A percentile compares a stretch with the other conserved stretches of the same genome.
Evolutionary conservation across 176 grass and related monocot genomes (phyloP).

Genomic region (Juncus inflexus): DNA sequence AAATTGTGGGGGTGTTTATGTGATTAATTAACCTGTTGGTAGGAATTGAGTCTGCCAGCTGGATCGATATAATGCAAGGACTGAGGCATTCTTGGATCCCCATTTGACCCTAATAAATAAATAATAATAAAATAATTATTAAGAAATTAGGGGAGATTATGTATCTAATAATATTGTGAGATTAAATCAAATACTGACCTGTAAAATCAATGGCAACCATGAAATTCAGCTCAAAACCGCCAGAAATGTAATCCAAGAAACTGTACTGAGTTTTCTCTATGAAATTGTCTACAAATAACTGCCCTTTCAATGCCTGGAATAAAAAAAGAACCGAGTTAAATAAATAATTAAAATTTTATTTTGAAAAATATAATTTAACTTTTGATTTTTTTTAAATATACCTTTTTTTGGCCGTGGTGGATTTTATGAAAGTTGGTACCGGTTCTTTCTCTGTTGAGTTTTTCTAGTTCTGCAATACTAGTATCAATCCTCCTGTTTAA

Average conservation of each 20-base stretch:
- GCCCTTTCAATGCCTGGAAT: slow-evolving; percentile 61
- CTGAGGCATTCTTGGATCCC: slow-evolving; percentile 58
- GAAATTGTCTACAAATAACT: slow-evolving; percentile 75
- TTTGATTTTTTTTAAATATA: neutral
- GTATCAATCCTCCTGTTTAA: slow-evolving; percentile 55
- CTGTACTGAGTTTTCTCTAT: slow-evolving; percentile 76
- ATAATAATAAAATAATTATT: slow-evolving; percentile 12
- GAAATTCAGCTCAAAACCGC: slow-evolving; percentile 94
- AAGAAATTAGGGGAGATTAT: neutral
- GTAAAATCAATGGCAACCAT: slow-evolving; percentile 98
- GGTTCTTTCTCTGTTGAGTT: slow-evolving; percentile 46
- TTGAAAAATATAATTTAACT: neutral
- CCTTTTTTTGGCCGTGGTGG: slow-evolving; percentile 57
- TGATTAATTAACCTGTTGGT: slow-evolving; percentile 61
- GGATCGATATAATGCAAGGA: slow-evolving; percentile 97
- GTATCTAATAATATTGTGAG: neutral
- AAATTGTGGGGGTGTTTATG: too few species aligned
- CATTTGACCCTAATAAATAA: slow-evolving; percentile 72
- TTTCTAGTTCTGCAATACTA: slow-evolving; percentile 72
- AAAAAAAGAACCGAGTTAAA: neutral
- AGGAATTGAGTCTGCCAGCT: slow-evolving; percentile 76
- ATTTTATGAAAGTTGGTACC: slow-evolving; percentile 56
- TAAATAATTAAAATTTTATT: neutral
- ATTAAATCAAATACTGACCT: slow-evolving; percentile 37
- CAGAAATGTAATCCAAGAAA: slow-evolving; percentile 98